Evolutionary conservation across 176 grass and related monocot genomes (phyloP).

Genomic region (Rhynchospora tenuis): DNA sequence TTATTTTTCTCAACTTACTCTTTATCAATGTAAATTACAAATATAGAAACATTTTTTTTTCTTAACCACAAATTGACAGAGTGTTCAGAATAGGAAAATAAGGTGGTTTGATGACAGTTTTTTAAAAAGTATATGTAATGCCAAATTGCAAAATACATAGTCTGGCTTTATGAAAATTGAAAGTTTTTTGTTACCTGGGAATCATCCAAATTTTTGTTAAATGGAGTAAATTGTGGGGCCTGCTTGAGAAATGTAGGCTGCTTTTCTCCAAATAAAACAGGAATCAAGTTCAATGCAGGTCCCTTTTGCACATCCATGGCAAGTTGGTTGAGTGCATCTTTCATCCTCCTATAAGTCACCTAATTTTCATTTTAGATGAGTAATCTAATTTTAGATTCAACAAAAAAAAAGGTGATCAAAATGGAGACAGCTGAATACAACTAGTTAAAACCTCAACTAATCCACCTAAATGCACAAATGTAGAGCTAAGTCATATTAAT

Average conservation of each 20-base stretch:
- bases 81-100: not conserved
- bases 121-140: not conserved
- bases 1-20: not conserved
- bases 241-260: slow-evolving; percentile 55
- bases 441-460: slow-evolving; percentile 11
- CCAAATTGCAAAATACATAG: not conserved
- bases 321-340: slow-evolving; percentile 88
- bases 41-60: not conserved
- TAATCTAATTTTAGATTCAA: not conserved
- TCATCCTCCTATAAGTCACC: slow-evolving; percentile 94
- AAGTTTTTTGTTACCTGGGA: slow-evolving; percentile 52
- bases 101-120: not conserved
- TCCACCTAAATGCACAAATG: not conserved
- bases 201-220: slow-evolving; percentile 94
- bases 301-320: slow-evolving; percentile 65
- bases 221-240: slow-evolving; percentile 60
- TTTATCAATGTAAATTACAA: not conserved
- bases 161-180: not conserved
- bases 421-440: not conserved
- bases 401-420: slow-evolving; percentile 28
- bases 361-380: slow-evolving; percentile 25
- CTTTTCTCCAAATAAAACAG: slow-evolving; percentile 93
- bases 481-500: not conserved
- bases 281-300: slow-evolving; percentile 70
- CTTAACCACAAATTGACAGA: not conserved